Evolutionary conservation across 192 early-diverging fungal genomes (phyloP), one percentile per base, ranked within the genome.

Genomic region (Pilobolus umbonatus): DNA sequence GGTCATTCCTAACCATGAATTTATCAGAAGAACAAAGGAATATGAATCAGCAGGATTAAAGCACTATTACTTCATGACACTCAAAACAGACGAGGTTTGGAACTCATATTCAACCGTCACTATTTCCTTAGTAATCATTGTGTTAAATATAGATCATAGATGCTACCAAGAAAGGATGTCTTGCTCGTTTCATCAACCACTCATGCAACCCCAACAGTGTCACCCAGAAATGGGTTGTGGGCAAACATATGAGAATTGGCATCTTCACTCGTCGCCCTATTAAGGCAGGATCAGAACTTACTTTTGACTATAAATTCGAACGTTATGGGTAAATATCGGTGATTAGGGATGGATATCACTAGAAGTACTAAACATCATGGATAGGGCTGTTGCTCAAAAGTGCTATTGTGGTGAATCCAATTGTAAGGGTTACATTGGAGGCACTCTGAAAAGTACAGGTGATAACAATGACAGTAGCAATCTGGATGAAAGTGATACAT

Each of bases 221-320:
- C 44, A 72, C 94, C 45, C 91, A 96, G 57, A 99, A 98, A 66
- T 99, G 97, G 97, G 86, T 98, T 42, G 92, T 99, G 30, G 91
- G 87, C 8, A 80, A 84, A 8, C 85, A 84, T 25, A 78, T 91
- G 42, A 82, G 97, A 25, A 92, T 99, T 64, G 97, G 97, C 42
- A 95, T 99, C n/a, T 99, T 99, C 60, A 84, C 92, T 52, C 79
- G 82, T 48, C 79, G 80, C 44, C 76, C 85, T 28, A 80, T 99
- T 12, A 78, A 77, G 24, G 78, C 76, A 25, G 92, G 90, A 21
- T 83, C 89, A 32, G 97, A 99, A 66, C 65, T 99, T 30, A 96
- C 95, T 1, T 99, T 98, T 76, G 97, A 99, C 71, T 99, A 99
- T 77, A 92, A 96, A 67, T 97, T 98, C 77, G 92, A 98, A 61